Evolutionary conservation across 2,329 filamentous ascomycete species (phyloP), one percentile per base, ranked within the genome.

Genomic region (Paramyrothecium roridum): DNA sequence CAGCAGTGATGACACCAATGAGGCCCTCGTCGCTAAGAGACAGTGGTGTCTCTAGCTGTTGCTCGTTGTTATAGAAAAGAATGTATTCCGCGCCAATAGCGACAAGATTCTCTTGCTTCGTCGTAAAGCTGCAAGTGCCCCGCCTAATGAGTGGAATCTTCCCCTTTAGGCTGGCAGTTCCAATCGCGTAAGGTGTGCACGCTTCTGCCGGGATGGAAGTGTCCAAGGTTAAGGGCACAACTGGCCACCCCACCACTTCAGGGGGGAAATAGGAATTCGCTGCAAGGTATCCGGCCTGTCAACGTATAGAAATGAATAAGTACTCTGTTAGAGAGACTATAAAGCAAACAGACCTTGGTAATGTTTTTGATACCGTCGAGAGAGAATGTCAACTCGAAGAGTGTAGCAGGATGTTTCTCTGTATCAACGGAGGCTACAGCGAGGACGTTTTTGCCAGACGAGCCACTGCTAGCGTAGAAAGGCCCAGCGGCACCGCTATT

Each of bases 361-460:
- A 22, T 50, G 48, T 50, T 50, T 2, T 16, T 23, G 16, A n/a
- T 8, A 6, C 48, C 22, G 17, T 50, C 48, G 16, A 50, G 48
- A n/a, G 26, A 23, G 22, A 30, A 73, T 7, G 63, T 71, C 11
- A 66, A 68, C 8, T 67, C 30, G 68, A 70, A 8, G 61, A 62
- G 21, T 4, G 40, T 7, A 23, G 46, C 46, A 16, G 46, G 46
- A 20, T n/a, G 21, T 13, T 20, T 62, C 62, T 19, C 65, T 3
- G 65, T 68, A 19, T 66, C 64, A 37, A 79, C 66, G 0, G 78
- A 78, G 21, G 76, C 78, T 23, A 80, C 70, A 3, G 75, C 69
- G 12, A 77, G 69, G 3, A 76, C 75, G n/a, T 73, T 68, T 26
- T 67, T 67, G 3, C 74, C 76, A 7, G 74, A 71, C 2, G 76